Evolutionary conservation across 2,329 filamentous ascomycete genomes (phyloP).

Genomic region (Phialemonium atrogriseum): DNA sequence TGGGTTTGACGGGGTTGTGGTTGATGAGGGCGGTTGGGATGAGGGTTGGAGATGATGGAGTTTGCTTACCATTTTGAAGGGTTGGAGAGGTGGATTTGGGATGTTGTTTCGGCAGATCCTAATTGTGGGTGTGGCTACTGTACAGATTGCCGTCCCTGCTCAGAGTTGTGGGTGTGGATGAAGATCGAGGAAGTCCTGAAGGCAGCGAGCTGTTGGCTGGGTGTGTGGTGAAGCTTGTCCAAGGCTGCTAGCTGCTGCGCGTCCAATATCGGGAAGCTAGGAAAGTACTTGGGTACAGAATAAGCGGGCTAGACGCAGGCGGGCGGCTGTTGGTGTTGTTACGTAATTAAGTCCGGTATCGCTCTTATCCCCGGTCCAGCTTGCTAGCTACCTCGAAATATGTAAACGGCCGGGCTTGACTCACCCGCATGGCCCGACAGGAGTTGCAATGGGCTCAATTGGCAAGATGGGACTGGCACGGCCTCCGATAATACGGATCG

Average conservation of each 20-base stretch:
- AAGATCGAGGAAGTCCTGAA: no score
- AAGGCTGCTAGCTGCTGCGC: not conserved
- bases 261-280: not conserved
- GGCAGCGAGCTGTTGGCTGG: no score
- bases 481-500: constrained; percentile 60
- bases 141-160: no score
- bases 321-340: not conserved
- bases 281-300: not conserved
- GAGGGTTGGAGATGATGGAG: constrained; percentile 2
- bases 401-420: not conserved
- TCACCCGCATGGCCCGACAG: not conserved
- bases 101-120: no score
- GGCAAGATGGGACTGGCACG: constrained; percentile 29
- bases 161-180: no score
- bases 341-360: constrained; percentile 2
- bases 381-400: not conserved
- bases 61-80: constrained; percentile 40
- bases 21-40: constrained; percentile 1
- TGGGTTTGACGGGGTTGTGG: constrained; percentile 1
- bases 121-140: no score
- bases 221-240: no score
- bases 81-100: constrained; percentile 5
- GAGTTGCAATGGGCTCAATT: constrained; percentile 9
- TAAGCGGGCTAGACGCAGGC: not conserved
- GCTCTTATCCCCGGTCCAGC: constrained; percentile 3